Conservation (phyloP, 139 green algal species). For the Tetraselmis striata region DNA sequence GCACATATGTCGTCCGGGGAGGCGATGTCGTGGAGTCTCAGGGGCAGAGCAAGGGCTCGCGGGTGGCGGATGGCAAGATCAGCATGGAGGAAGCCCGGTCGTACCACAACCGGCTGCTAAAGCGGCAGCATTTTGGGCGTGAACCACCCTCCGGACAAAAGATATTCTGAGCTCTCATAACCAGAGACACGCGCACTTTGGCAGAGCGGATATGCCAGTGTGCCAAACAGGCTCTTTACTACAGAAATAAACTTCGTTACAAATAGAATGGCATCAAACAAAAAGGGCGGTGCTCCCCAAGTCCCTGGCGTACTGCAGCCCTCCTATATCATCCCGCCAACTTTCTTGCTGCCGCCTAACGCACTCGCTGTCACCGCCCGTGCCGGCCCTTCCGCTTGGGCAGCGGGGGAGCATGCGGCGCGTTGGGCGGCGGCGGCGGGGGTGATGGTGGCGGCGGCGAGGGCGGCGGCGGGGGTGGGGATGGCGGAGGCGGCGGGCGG, state of each 20-base stretch:
- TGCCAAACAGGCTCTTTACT: too few species aligned
- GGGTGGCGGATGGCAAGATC: constrained; percentile 57
- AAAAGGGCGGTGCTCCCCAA: too few species aligned
- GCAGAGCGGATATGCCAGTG: too few species aligned
- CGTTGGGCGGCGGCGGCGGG: neutral
- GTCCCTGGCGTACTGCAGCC: too few species aligned
- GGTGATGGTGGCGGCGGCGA: neutral
- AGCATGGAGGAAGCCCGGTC: constrained; percentile 47
- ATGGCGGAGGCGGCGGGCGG: neutral
- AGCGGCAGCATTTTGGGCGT: constrained; percentile 55
- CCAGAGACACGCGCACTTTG: too few species aligned
- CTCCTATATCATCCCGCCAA: too few species aligned
- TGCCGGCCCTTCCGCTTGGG: too few species aligned
- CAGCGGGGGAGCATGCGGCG: neutral
- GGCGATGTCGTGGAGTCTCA: neutral
- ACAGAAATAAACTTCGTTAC: too few species aligned
- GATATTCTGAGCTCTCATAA: neutral
- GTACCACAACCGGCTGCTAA: constrained; percentile 45
- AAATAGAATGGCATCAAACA: too few species aligned
- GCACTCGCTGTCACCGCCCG: too few species aligned
- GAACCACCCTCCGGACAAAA: constrained; percentile 17
- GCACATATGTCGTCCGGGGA: neutral
- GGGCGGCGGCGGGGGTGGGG: too few species aligned
- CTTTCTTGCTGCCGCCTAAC: too few species aligned
- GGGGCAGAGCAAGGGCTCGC: neutral